phyloP scores from a whole-genome alignment of 495 filamentous ascomycete genomes.

The Cercophora sp. region DNA sequence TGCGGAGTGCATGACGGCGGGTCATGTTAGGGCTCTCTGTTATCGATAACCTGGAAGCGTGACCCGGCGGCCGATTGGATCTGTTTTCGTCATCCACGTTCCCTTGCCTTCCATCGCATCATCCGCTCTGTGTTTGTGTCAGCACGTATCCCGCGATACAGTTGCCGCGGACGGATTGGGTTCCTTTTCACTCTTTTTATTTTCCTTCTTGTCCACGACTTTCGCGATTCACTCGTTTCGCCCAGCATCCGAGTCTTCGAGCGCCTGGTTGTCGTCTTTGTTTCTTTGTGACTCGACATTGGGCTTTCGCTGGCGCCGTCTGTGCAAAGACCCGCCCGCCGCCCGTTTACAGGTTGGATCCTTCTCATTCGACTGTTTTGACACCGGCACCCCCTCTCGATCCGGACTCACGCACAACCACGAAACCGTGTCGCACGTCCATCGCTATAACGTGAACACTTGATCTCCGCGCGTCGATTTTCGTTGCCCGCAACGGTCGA shows the following conservation, averaged over 20 bases:
- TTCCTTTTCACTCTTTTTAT: not conserved
- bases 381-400: not conserved
- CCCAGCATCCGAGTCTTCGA: not conserved
- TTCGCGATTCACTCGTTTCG: not conserved
- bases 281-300: not conserved
- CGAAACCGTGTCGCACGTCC: constrained; percentile 1
- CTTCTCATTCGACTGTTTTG: too few species aligned
- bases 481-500: too few species aligned
- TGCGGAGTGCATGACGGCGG: not conserved
- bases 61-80: not conserved
- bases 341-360: not conserved
- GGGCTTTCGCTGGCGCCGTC: not conserved
- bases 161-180: not conserved
- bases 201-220: not conserved
- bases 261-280: not conserved
- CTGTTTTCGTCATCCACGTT: constrained; percentile 26
- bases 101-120: constrained; percentile 30
- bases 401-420: not conserved
- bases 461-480: too few species aligned
- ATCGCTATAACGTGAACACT: not conserved
- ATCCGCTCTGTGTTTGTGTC: constrained; percentile 21
- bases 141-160: constrained; percentile 14
- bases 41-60: not conserved
- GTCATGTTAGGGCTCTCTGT: not conserved
- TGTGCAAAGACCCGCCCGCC: not conserved